Percentiles rank a stretch among this genome's conserved stretches.
Evolutionary conservation across 1,284 basidiomycete species (phyloP).

Genomic region (Erythrobasidium hasegawianum): DNA sequence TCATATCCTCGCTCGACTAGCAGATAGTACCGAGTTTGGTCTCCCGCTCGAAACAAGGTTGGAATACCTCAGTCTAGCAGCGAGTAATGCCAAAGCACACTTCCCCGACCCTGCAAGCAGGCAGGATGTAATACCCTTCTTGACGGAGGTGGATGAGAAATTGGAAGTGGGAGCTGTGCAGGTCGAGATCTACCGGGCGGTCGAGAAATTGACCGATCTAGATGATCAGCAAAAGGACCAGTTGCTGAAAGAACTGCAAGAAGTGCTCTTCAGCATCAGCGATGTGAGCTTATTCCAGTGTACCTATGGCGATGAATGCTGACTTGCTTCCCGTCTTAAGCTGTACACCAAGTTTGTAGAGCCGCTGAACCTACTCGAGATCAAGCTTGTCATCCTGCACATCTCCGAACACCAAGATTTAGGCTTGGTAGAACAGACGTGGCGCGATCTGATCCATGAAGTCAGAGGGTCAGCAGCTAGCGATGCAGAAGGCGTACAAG

Average conservation of each 20-base stretch:
- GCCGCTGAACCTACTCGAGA: slow-evolving; percentile 74
- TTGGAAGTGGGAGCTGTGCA: slow-evolving; percentile 96
- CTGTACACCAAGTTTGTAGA: slow-evolving; percentile 85
- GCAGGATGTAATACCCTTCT: slow-evolving; percentile 83
- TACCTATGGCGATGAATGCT: background rate
- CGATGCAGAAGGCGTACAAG: slow-evolving; percentile 54
- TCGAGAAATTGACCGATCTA: slow-evolving; percentile 51
- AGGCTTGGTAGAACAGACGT: slow-evolving; percentile 73
- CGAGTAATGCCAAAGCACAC: slow-evolving; percentile 92
- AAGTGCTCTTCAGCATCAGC: slow-evolving; percentile 53
- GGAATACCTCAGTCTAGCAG: slow-evolving; percentile 86
- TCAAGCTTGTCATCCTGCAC: slow-evolving; percentile 87
- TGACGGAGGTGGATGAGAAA: slow-evolving; percentile 89
- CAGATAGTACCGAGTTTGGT: slow-evolving; percentile 72
- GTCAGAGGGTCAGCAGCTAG: slow-evolving; percentile 52
- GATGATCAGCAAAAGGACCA: slow-evolving; percentile 56
- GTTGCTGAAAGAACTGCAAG: slow-evolving; percentile 59
- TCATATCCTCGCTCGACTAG: slow-evolving; percentile 76
- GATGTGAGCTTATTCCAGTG: slow-evolving; percentile 47
- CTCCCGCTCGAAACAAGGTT: slow-evolving; percentile 64
- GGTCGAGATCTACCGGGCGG: slow-evolving; percentile 62
- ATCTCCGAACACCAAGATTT: slow-evolving; percentile 89
- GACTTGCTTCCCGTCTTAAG: slow-evolving; percentile 52
- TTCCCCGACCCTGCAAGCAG: slow-evolving; percentile 60
- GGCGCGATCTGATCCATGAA: slow-evolving; percentile 79